Percentiles rank a stretch among this genome's conserved stretches.
phyloP scores from a whole-genome alignment of 306 rosid species.

The Prunus padus region DNA sequence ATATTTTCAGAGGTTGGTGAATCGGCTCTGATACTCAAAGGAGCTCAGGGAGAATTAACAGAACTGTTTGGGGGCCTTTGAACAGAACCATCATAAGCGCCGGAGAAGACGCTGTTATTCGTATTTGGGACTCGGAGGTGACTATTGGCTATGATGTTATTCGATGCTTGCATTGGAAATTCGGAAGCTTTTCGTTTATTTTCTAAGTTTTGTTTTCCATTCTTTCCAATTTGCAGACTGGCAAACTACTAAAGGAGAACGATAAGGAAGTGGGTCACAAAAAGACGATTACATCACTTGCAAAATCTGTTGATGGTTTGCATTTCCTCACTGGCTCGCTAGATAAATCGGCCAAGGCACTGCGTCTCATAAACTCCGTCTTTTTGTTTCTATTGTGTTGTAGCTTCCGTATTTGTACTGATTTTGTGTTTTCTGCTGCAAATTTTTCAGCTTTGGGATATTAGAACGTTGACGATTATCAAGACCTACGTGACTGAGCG shows the following conservation, averaged over 20 bases:
- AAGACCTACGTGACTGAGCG: slow-evolving; percentile 87
- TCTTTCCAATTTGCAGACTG: slow-evolving; percentile 50
- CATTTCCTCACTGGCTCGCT: slow-evolving; percentile 85
- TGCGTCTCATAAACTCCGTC: neutral
- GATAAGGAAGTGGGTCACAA: slow-evolving; percentile 81
- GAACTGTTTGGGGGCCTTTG: slow-evolving; percentile 95
- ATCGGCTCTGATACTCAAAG: slow-evolving; percentile 62
- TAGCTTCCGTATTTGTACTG: neutral
- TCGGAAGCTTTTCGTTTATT: neutral
- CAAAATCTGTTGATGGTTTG: slow-evolving; percentile 70
- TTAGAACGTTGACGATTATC: slow-evolving; percentile 75
- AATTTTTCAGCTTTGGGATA: slow-evolving; percentile 73
- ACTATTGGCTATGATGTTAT: neutral
- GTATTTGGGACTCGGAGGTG: slow-evolving; percentile 95
- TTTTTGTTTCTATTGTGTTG: neutral
- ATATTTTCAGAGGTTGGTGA: slow-evolving; percentile 64
- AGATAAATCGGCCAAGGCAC: slow-evolving; percentile 88
- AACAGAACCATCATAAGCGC: slow-evolving; percentile 78
- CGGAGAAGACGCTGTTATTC: slow-evolving; percentile 82
- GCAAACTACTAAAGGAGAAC: slow-evolving; percentile 67
- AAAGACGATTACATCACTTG: slow-evolving; percentile 64
- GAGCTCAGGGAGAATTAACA: slow-evolving; percentile 89
- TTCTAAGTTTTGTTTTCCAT: neutral
- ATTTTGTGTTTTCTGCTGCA: slow-evolving; percentile 15
- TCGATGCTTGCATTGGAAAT: neutral